Percentiles rank a stretch among this genome's conserved stretches.
These are phyloP conservation scores for Tetrahymena elliotti DNA, from an alignment of 73 alveolate species.

Conservation along the genomic window DNA sequence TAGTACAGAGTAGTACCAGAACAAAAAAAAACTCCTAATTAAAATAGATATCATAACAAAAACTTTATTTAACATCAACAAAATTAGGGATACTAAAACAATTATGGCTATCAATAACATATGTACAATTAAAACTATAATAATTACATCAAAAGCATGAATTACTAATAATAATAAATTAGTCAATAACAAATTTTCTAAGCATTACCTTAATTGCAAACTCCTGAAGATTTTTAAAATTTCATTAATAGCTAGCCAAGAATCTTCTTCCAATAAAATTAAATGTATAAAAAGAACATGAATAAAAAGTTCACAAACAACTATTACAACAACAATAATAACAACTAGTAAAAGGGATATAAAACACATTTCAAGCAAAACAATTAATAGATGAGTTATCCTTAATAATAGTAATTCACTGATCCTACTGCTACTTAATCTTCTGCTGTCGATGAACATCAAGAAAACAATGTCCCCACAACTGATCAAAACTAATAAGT, in stretches of 20 bases:
- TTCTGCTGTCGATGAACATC: not conserved
- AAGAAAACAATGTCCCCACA: not conserved
- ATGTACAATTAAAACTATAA: not conserved
- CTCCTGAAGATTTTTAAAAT: not conserved
- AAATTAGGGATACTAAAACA: not conserved
- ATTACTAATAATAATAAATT: no score
- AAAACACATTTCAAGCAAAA: no score
- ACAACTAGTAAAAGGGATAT: not conserved
- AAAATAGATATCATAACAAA: not conserved
- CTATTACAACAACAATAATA: not conserved
- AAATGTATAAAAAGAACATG: not conserved
- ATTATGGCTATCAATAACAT: not conserved
- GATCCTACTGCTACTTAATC: not conserved
- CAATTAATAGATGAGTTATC: no score
- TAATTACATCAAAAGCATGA: not conserved
- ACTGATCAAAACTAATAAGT: not conserved
- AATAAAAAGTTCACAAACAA: not conserved
- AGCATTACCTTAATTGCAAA: not conserved
- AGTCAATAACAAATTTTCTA: not conserved
- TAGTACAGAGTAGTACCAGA: not conserved
- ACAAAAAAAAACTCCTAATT: not conserved
- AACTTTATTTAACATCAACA: no score
- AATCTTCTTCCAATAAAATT: not conserved
- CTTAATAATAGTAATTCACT: not conserved
- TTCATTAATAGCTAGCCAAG: not conserved